These are phyloP conservation scores for Coriolopsis trogii DNA, from an alignment of 1,284 basidiomycete genomes.

Conservation along the genomic window DNA sequence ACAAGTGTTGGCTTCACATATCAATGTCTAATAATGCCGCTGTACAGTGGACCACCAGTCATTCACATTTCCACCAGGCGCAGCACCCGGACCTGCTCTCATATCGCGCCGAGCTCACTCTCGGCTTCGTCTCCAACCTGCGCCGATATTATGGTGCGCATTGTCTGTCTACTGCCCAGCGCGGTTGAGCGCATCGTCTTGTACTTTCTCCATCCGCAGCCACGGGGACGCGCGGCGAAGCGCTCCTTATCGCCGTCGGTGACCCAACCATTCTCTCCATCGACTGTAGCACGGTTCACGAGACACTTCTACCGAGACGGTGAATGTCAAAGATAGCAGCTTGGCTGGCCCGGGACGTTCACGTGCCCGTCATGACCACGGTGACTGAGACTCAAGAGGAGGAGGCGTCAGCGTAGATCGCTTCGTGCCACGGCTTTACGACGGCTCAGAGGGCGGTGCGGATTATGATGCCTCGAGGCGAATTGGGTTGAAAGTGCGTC, in stretches of 20 bases:
- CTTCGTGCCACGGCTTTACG: conserved; percentile 43
- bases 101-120: conserved; percentile 45
- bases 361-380: conserved; percentile 31
- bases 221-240: conserved; percentile 52
- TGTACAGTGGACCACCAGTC: conserved; percentile 41
- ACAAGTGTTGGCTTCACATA: no score
- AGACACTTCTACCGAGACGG: conserved; percentile 49
- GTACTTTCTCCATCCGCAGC: conserved; percentile 29
- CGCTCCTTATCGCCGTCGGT: conserved; percentile 59
- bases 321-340: conserved; percentile 50
- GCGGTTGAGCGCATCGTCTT: not conserved
- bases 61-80: conserved; percentile 52
- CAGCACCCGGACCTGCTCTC: conserved; percentile 41
- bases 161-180: conserved; percentile 5
- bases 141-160: conserved; percentile 49
- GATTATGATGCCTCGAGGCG: conserved; percentile 23
- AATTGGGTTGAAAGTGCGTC: no score
- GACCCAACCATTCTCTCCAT: conserved; percentile 55
- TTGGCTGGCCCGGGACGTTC: conserved; percentile 58
- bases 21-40: not conserved
- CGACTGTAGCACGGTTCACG: conserved; percentile 56
- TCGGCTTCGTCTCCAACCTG: conserved; percentile 50
- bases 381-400: conserved; percentile 32
- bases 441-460: conserved; percentile 30
- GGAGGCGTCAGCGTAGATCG: conserved; percentile 51